Percentiles rank a stretch among this genome's conserved stretches.
Evolutionary conservation across 2,329 filamentous ascomycete genomes (phyloP).

Genomic region (Curvularia hawaiiensis): DNA sequence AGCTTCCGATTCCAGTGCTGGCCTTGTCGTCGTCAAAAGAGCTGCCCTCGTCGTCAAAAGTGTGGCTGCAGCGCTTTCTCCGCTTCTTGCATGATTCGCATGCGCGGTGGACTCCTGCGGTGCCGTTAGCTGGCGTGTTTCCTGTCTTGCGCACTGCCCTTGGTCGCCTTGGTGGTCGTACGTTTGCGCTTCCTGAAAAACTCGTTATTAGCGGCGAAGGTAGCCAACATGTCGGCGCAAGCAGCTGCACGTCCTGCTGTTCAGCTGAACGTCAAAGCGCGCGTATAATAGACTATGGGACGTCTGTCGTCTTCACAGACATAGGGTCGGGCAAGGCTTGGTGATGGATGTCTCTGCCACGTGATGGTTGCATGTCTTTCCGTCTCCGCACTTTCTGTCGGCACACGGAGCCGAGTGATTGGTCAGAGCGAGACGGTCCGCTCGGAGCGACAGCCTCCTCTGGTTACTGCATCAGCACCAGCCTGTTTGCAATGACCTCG

Average conservation of each 20-base stretch:
- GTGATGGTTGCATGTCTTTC: slow-evolving; percentile 25
- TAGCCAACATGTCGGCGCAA: slow-evolving; percentile 47
- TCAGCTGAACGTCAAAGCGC: slow-evolving; percentile 8
- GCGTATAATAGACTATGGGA: slow-evolving; percentile 17
- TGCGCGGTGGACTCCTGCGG: slow-evolving; percentile 47
- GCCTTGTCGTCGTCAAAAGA: slow-evolving; percentile 7
- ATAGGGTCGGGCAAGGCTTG: slow-evolving; percentile 26
- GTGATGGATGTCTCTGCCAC: slow-evolving; percentile 26
- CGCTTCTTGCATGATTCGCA: slow-evolving; percentile 54
- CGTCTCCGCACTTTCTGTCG: slow-evolving; percentile 31
- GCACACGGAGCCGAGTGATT: slow-evolving; percentile 13
- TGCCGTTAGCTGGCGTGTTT: slow-evolving; percentile 31
- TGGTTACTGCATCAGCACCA: slow-evolving; percentile 5
- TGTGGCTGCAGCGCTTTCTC: slow-evolving; percentile 51
- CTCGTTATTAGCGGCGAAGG: slow-evolving; percentile 53
- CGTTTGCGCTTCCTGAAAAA: slow-evolving; percentile 52
- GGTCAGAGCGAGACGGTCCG: slow-evolving; percentile 16
- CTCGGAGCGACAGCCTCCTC: slow-evolving; percentile 17
- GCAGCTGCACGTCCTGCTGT: slow-evolving; percentile 12
- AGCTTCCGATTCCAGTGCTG: slow-evolving; percentile 41
- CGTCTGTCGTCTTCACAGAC: slow-evolving; percentile 27
- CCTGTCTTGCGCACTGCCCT: slow-evolving; percentile 20
- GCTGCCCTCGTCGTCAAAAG: slow-evolving; percentile 45
- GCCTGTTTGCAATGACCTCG: background rate
- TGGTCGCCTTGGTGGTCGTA: slow-evolving; percentile 21